Evolutionary conservation across 768 basidiomycete species (phyloP).

Genomic region (Boletus patriciae): DNA sequence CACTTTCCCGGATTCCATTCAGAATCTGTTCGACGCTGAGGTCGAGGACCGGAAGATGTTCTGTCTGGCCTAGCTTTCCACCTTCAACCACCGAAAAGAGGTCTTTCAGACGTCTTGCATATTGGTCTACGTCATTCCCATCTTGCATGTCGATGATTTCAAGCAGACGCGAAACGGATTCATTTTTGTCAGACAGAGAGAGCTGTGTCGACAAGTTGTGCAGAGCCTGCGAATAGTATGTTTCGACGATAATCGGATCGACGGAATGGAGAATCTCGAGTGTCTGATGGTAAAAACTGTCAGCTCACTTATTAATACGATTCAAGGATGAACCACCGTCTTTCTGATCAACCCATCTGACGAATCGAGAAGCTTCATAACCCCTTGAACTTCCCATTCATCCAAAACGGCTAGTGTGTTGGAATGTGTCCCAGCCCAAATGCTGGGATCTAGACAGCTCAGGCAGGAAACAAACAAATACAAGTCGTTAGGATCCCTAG

Average conservation of each 20-base stretch:
- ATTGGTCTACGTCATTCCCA: slow-evolving; percentile 54
- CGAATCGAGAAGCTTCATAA: slow-evolving; percentile 68
- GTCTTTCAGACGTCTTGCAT: slow-evolving; percentile 51
- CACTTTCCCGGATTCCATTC: slow-evolving; percentile 51
- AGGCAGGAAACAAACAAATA: slow-evolving; percentile 70
- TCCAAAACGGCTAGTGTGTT: slow-evolving; percentile 56
- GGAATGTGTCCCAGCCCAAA: slow-evolving; percentile 68
- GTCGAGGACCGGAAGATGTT: slow-evolving; percentile 49
- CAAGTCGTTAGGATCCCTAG: slow-evolving; percentile 56
- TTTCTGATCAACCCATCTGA: slow-evolving; percentile 56
- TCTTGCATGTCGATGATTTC: slow-evolving; percentile 52
- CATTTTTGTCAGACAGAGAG: slow-evolving; percentile 39
- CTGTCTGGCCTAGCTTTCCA: slow-evolving; percentile 23
- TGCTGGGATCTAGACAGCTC: slow-evolving; percentile 50
- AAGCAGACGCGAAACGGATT: slow-evolving; percentile 48
- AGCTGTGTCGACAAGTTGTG: slow-evolving; percentile 37
- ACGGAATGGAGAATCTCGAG: slow-evolving; percentile 56
- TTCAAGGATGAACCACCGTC: slow-evolving; percentile 44
- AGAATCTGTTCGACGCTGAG: slow-evolving; percentile 57
- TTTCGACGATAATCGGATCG: slow-evolving; percentile 56
- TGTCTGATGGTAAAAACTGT: slow-evolving; percentile 44
- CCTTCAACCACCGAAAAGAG: slow-evolving; percentile 41
- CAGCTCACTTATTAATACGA: not conserved
- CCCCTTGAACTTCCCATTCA: slow-evolving; percentile 68
- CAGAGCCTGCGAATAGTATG: slow-evolving; percentile 50